Percentiles rank a stretch among this genome's conserved stretches.
Evolutionary conservation across 2,329 filamentous ascomycete genomes (phyloP).

Genomic region (Lasiodiplodia theobromae): DNA sequence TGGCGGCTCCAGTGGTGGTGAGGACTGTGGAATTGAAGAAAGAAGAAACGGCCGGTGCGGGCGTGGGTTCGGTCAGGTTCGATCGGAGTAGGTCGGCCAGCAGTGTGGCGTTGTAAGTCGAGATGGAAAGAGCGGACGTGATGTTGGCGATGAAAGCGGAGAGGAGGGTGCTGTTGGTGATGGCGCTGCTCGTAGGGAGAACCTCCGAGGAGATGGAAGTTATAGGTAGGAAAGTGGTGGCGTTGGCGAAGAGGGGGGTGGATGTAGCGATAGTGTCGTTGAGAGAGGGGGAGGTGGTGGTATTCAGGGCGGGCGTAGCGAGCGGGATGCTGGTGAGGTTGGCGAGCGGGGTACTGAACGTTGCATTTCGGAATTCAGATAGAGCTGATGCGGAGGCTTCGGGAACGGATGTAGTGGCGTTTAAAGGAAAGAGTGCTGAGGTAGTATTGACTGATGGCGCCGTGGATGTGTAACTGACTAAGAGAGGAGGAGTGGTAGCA

Average conservation of each 20-base stretch:
- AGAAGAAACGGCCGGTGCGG: background rate
- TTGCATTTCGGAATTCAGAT: background rate
- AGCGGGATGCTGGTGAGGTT: background rate
- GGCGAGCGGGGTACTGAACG: background rate
- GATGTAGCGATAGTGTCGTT: background rate
- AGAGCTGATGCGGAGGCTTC: background rate
- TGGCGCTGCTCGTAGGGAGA: too few relatives aligned
- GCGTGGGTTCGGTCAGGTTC: background rate
- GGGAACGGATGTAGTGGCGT: background rate
- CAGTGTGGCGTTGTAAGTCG: conserved; percentile 8
- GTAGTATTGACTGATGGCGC: background rate
- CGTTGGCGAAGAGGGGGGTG: background rate
- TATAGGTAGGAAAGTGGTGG: background rate
- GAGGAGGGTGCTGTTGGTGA: background rate
- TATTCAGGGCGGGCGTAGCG: background rate
- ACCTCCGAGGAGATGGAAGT: background rate
- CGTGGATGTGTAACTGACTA: background rate
- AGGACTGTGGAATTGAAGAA: background rate
- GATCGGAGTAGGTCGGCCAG: background rate
- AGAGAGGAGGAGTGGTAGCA: background rate
- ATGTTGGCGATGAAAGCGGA: conserved; percentile 1
- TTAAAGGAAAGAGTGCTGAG: background rate
- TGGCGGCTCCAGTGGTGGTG: background rate
- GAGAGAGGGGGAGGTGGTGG: background rate
- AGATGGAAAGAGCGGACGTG: conserved; percentile 2